Conservation (phyloP, 257 asterid species). For the Nicotiana attenuata region DNA sequence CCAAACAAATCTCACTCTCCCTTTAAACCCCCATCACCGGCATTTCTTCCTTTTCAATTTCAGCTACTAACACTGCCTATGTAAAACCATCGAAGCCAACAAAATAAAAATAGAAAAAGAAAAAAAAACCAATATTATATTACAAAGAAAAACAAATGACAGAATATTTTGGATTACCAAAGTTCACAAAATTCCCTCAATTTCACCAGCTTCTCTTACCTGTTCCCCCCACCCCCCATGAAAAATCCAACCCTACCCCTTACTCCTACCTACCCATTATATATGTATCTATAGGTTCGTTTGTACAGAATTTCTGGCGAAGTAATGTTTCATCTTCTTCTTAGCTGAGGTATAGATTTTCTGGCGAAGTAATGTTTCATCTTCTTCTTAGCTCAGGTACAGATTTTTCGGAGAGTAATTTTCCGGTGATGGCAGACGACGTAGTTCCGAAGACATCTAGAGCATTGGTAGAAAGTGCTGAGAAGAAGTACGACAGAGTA, state of each 20-base stretch:
- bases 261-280: background rate
- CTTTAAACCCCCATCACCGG: no score
- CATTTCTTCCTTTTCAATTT: background rate
- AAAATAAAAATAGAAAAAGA: background rate
- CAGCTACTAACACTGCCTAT: slow-evolving; percentile 13
- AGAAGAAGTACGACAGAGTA: no score
- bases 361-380: no score
- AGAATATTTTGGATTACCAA: slow-evolving; percentile 6
- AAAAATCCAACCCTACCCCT: slow-evolving; percentile 7
- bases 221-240: slow-evolving; percentile 7
- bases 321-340: no score
- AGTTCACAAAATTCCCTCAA: no score
- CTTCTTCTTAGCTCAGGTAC: background rate
- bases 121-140: no score
- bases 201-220: slow-evolving; percentile 15
- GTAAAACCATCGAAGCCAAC: slow-evolving; percentile 11
- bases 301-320: no score
- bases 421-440: no score
- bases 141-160: no score
- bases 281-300: slow-evolving; percentile 1
- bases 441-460: no score
- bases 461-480: no score
- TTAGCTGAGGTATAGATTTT: background rate
- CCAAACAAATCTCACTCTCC: no score
- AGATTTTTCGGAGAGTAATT: background rate